phyloP scores from a whole-genome alignment of 306 rosid genomes.

The Gastrolobium bilobum region DNA sequence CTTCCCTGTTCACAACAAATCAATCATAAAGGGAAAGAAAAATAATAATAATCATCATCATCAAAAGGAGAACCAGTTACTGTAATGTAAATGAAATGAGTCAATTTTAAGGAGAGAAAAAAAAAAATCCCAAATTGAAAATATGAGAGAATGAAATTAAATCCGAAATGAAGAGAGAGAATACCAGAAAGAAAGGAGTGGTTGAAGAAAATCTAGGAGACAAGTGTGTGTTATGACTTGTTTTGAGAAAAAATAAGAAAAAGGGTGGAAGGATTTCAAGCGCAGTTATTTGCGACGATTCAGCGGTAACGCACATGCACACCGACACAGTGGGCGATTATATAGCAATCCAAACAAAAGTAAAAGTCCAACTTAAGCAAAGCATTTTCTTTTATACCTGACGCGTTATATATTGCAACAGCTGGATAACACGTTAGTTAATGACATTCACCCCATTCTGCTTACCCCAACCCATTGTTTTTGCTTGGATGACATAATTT shows the following conservation, averaged over 20 bases:
- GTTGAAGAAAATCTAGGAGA: not conserved
- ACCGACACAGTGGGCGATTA: conserved; percentile 24
- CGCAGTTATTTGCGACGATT: conserved; percentile 1
- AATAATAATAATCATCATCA: not conserved
- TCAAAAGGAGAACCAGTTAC: not conserved
- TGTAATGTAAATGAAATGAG: not conserved
- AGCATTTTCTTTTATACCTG: not conserved
- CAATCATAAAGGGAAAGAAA: conserved; percentile 2
- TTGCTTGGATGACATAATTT: no score
- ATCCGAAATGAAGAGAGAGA: not conserved
- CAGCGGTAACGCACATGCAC: conserved; percentile 22
- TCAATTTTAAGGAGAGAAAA: no score
- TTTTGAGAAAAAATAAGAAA: not conserved
- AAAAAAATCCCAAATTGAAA: not conserved
- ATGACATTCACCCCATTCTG: no score
- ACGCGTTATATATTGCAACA: not conserved
- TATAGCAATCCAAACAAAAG: not conserved
- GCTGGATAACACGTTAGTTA: conserved; percentile 9
- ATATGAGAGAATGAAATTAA: not conserved
- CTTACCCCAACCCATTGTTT: no score
- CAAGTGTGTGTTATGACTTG: conserved; percentile 20
- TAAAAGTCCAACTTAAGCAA: not conserved
- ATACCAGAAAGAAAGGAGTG: conserved; percentile 7
- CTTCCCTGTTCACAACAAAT: conserved; percentile 37
- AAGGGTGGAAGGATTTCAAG: not conserved